Percentiles rank a stretch among this genome's conserved stretches.
Conservation (phyloP, 768 basidiomycete species). For the Xerocomellus dryophilus region DNA sequence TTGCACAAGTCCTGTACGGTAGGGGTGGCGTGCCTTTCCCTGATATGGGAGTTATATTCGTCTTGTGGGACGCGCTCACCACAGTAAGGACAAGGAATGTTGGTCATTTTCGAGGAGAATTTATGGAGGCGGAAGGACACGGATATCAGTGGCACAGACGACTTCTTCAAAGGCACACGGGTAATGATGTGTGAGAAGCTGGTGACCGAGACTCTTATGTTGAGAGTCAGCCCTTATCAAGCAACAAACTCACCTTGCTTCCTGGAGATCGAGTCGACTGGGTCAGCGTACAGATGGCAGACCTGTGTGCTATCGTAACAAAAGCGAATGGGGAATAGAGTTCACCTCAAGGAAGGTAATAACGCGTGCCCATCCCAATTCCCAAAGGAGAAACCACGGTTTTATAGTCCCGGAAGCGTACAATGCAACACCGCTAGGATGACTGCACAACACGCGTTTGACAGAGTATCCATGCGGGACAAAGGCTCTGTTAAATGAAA, state of each 20-base stretch:
- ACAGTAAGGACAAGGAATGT: conserved; percentile 17
- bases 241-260: not conserved
- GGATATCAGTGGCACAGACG: not conserved
- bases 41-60: conserved; percentile 9
- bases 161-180: not conserved
- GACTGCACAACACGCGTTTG: too few relatives aligned
- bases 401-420: not conserved
- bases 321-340: not conserved
- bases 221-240: not conserved
- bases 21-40: conserved; percentile 10
- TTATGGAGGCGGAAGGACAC: not conserved
- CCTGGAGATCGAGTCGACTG: not conserved
- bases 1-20: conserved; percentile 7
- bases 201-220: not conserved
- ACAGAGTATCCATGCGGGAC: not conserved
- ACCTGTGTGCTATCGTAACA: not conserved
- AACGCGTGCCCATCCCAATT: not conserved
- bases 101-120: not conserved
- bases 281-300: not conserved
- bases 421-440: not conserved
- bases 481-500: not conserved
- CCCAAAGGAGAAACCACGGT: conserved; percentile 5
- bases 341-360: not conserved
- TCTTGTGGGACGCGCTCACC: not conserved
- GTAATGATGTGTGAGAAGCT: not conserved